phyloP scores from a whole-genome alignment of 768 basidiomycete genomes.

The Mycena kentingensis region DNA sequence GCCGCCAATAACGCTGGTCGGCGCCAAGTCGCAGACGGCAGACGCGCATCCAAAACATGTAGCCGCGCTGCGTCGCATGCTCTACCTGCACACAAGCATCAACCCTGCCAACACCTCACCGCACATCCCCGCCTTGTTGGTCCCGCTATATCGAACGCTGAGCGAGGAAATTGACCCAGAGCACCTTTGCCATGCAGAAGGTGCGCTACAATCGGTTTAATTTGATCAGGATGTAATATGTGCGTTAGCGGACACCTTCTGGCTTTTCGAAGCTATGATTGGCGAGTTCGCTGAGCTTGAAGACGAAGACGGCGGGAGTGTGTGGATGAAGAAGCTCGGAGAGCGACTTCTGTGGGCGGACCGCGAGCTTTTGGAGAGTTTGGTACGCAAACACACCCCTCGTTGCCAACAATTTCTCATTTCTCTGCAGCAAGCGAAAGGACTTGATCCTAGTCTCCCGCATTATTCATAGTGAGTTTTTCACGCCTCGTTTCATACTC shows the following conservation, averaged over 20 bases:
- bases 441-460: conserved; percentile 69
- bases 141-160: conserved; percentile 68
- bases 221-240: not conserved
- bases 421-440: conserved; percentile 52
- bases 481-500: not conserved
- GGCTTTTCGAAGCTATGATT: conserved; percentile 75
- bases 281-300: conserved; percentile 76
- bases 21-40: conserved; percentile 46
- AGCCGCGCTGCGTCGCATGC: conserved; percentile 65
- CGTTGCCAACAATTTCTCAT: conserved; percentile 7
- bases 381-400: conserved; percentile 46
- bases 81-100: conserved; percentile 69
- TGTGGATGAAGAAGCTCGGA: conserved; percentile 67
- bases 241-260: conserved; percentile 68
- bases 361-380: conserved; percentile 54
- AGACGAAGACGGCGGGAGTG: conserved; percentile 59
- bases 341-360: conserved; percentile 66
- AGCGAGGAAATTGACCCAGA: conserved; percentile 61
- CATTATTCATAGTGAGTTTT: conserved; percentile 77
- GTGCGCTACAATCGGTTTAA: not conserved
- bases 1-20: conserved; percentile 46
- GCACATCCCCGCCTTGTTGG: conserved; percentile 66
- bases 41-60: conserved; percentile 60
- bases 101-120: conserved; percentile 74
- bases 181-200: conserved; percentile 65